A percentile compares a stretch with the other conserved stretches of the same genome.
These are phyloP conservation scores for Strobilomyces echinocephalus DNA, from an alignment of 768 basidiomycete species.

Conservation along the genomic window DNA sequence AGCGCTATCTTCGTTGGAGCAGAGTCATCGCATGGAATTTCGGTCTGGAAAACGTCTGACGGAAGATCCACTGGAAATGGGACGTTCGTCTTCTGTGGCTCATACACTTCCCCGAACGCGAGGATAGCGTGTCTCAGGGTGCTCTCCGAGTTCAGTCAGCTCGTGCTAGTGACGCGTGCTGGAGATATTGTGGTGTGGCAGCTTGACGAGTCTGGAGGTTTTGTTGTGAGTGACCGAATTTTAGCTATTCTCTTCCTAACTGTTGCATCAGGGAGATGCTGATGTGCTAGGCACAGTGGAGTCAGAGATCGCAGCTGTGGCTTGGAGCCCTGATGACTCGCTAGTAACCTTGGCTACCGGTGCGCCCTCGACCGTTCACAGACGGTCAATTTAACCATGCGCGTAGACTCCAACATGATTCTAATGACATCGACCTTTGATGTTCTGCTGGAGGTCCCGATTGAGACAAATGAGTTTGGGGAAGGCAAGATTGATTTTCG, in stretches of 20 bases:
- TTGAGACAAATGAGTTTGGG: constrained; percentile 77
- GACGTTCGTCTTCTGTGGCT: constrained; percentile 23
- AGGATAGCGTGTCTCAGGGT: constrained; percentile 65
- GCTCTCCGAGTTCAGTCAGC: constrained; percentile 62
- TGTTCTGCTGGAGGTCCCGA: constrained; percentile 70
- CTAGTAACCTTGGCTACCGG: constrained; percentile 81
- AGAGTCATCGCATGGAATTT: constrained; percentile 54
- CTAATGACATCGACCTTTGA: constrained; percentile 89
- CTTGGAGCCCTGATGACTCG: constrained; percentile 92
- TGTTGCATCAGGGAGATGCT: constrained; percentile 24
- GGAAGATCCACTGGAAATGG: not conserved
- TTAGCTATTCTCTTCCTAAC: constrained; percentile 4
- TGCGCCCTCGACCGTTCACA: constrained; percentile 22
- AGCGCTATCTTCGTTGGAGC: constrained; percentile 54
- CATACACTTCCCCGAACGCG: constrained; percentile 15
- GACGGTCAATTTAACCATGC: not conserved
- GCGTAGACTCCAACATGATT: constrained; percentile 75
- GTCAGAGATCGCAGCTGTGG: constrained; percentile 71
- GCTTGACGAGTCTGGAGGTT: constrained; percentile 42
- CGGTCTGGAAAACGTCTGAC: constrained; percentile 48
- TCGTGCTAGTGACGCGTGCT: constrained; percentile 63
- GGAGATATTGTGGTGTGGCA: constrained; percentile 80
- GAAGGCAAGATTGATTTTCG: constrained; percentile 50
- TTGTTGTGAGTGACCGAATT: constrained; percentile 35
- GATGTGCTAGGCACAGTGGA: constrained; percentile 89